Evolutionary conservation across 148 eudicot genomes (phyloP), one percentile per base, ranked within the genome.

Genomic region (Diospyros kaki): DNA sequence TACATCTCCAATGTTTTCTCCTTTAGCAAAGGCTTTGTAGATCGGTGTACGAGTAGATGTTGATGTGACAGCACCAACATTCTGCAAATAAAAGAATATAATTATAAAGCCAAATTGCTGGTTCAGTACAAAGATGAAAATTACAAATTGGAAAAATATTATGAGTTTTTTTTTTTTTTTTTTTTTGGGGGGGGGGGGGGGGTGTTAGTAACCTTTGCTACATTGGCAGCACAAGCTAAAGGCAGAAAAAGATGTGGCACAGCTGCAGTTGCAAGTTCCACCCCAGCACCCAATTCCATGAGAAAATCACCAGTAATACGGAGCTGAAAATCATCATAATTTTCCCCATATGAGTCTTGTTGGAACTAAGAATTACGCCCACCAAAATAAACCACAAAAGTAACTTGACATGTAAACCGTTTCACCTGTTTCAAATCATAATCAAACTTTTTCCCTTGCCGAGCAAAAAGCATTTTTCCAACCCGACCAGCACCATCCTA

Each of bases 401-500:
- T 7, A 38, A 54, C 8, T 42, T 5, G 41, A 28, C 11, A 41
- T 52, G 42, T 17, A 14, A 64, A 45, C 42, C 74, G 58, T 51
- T 46, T 63, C 79, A 95, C 99, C 88, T 95, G 99, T 83, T 95
- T 95, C 61, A 95, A 83, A 83, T 95, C 99, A 81, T 91, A 95
- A 81, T 95, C 99, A 76, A 95, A 95, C 78, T 95, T 95, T 87
- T 84, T 95, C 76, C 97, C 99, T 83, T 95, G 99, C 43, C 97
- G 85, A 78, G 99, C 81, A 87, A 86, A 95, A 66, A 95, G 89
- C 99, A 95, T 93, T 84, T 95, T 95, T 66, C 99, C 99, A 43
- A 95, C 87, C 71, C 99, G 87, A 18, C 99, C 99, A 76, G 99
- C 96, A 68, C 97, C 99, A 88, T 95, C 97, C 99, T 95, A 72